Conservation (phyloP, 192 early-diverging fungal genomes). For the Dispira parvispora region DNA sequence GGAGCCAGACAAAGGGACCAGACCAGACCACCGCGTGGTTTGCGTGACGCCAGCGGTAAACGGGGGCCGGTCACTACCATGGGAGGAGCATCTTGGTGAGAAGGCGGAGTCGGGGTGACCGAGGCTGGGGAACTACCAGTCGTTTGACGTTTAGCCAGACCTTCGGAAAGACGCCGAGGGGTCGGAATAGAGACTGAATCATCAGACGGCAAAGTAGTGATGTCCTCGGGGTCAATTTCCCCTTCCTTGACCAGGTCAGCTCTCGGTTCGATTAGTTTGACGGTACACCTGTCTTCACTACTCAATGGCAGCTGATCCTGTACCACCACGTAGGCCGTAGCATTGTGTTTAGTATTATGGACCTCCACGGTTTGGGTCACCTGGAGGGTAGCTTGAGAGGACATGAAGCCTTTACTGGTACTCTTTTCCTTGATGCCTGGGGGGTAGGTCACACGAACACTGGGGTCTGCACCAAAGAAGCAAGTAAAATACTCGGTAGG, state of each 20-base stretch:
- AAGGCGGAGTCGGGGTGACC: too few relatives aligned
- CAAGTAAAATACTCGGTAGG: neutral
- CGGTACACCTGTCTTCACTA: neutral
- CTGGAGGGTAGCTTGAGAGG: neutral
- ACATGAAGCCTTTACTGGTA: neutral
- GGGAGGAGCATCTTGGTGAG: too few relatives aligned
- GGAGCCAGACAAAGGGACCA: neutral
- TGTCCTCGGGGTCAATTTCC: neutral
- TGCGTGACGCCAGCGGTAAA: neutral
- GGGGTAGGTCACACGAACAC: neutral
- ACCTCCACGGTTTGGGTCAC: neutral
- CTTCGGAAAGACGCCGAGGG: too few relatives aligned
- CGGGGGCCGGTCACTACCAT: too few relatives aligned
- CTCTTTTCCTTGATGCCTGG: neutral
- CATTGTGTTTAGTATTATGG: neutral
- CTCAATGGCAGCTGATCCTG: neutral
- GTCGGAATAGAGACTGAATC: too few relatives aligned
- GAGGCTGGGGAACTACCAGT: too few relatives aligned
- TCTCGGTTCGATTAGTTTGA: neutral
- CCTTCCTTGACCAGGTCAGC: neutral
- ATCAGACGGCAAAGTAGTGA: neutral
- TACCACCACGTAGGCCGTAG: neutral
- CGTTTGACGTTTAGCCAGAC: too few relatives aligned
- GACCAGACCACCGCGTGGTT: neutral
- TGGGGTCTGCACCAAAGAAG: constrained; percentile 3